Evolutionary conservation across 2,329 filamentous ascomycete genomes (phyloP).

Genomic region (Curvularia verruculosa): DNA sequence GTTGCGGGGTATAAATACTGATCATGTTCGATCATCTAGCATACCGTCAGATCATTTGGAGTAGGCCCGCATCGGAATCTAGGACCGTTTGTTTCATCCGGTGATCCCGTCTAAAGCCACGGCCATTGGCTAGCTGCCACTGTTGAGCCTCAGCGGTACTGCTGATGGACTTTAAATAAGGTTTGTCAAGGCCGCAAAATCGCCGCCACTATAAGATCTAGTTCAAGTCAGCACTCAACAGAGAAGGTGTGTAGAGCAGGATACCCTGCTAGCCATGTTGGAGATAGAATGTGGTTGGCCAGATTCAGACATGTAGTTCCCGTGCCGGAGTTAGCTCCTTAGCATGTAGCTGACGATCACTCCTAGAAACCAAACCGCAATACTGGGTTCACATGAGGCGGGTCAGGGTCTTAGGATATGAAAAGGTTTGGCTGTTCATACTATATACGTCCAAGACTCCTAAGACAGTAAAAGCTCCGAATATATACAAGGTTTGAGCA

Average conservation of each 20-base stretch:
- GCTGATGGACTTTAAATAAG: conserved; percentile 2
- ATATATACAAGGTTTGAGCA: background rate
- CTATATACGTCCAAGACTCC: background rate
- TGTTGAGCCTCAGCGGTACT: background rate
- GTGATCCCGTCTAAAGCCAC: background rate
- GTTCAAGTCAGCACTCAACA: background rate
- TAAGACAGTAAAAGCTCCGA: background rate
- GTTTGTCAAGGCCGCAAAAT: conserved; percentile 1
- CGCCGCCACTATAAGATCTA: background rate
- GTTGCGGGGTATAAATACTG: background rate
- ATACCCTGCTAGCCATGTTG: conserved; percentile 3
- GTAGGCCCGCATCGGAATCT: background rate
- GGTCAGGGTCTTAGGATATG: background rate
- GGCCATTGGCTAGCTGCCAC: background rate
- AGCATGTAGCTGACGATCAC: background rate
- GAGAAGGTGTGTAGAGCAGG: background rate
- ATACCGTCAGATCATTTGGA: background rate
- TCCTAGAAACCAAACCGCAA: background rate
- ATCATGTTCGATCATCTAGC: background rate
- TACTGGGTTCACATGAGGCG: background rate
- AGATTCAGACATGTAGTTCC: background rate
- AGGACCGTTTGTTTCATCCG: background rate
- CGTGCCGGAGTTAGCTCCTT: background rate
- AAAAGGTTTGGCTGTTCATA: background rate
- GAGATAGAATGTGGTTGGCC: conserved; percentile 1